Base-by-base conservation (phyloP, 192 early-diverging fungal species). In the Backusella psychrophila region DNA sequence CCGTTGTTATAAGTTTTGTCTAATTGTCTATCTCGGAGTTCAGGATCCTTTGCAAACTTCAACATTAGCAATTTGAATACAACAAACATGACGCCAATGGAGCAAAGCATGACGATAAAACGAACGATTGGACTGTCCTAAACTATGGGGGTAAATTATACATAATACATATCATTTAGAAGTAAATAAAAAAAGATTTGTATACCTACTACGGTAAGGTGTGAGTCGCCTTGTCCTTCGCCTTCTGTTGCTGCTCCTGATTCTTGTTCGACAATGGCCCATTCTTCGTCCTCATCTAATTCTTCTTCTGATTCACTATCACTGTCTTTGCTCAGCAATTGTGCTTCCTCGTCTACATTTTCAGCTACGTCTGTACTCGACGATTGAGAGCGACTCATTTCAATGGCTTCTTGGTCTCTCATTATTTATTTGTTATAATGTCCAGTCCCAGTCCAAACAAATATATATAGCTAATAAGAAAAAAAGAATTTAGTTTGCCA, bases 1-100 rank as follows among this genome's bases (percentile, higher is more conserved):
- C 92, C 92, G 78, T 93, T 93, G 19, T 71, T 81, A 42, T 69
- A 77, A 42, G 93, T 78, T n/a, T 29, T 38, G 23, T 75, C 74
- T 31, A 65, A 15, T 11, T 29, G 17, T 33, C 29, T 36, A 59
- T 75, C 17, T 33, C 35, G 36, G 17, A 67, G 74, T 5, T 67
- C 74, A 44, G 63, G 15, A 34, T 65, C 31, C 21, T 52, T 29
- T n/a, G 38, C 26, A 66, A 42, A 75, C n/a, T 41, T 66, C 19
- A 66, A 31, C 19, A 75, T 44, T 14, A 66, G 26, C 3, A 75
- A 12, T 33, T 67, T 75, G 33, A 75, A 67, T 33, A 44, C 21
- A 19, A 75, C 33, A 33, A 75, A 67, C 35, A 75, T n/a, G 33
- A 75, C 19, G 6, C 65, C 74, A 12, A 75, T 26, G 2, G 65